These are phyloP conservation scores for Blastosporella zonata DNA, from an alignment of 1,284 basidiomycete genomes.

Conservation along the genomic window DNA sequence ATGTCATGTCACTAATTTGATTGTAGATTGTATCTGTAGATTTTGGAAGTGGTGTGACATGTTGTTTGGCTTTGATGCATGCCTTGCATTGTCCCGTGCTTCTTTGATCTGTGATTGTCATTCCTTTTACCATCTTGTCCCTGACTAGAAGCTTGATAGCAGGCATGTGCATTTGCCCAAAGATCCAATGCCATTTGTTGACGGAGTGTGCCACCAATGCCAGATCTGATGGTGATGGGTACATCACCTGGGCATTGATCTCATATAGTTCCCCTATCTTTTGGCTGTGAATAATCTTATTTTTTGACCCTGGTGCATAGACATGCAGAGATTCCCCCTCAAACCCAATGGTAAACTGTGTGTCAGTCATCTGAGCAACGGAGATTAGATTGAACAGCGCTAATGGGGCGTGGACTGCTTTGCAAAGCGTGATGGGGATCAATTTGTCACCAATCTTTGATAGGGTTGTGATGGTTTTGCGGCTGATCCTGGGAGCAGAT, in stretches of 20 bases:
- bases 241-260: background rate
- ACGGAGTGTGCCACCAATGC: slow-evolving; percentile 14
- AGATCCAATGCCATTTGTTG: slow-evolving; percentile 32
- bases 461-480: slow-evolving; percentile 3
- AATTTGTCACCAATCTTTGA: no score
- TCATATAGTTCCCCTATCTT: slow-evolving; percentile 8
- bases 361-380: slow-evolving; percentile 24
- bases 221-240: background rate
- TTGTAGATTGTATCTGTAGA: slow-evolving; percentile 11
- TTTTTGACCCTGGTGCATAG: slow-evolving; percentile 14
- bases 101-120: slow-evolving; percentile 20
- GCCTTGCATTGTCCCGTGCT: slow-evolving; percentile 23
- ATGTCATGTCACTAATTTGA: slow-evolving; percentile 24
- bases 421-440: no score
- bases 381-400: slow-evolving; percentile 34
- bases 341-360: slow-evolving; percentile 16
- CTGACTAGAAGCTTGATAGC: slow-evolving; percentile 22
- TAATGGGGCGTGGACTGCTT: slow-evolving; percentile 18
- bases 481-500: slow-evolving; percentile 2
- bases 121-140: slow-evolving; percentile 26
- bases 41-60: slow-evolving; percentile 22
- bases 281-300: slow-evolving; percentile 7
- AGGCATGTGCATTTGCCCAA: slow-evolving; percentile 30
- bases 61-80: slow-evolving; percentile 32
- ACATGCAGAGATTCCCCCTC: slow-evolving; percentile 5